phyloP scores from a whole-genome alignment of 805 yeast species.

The Yarrowia hollandica region DNA sequence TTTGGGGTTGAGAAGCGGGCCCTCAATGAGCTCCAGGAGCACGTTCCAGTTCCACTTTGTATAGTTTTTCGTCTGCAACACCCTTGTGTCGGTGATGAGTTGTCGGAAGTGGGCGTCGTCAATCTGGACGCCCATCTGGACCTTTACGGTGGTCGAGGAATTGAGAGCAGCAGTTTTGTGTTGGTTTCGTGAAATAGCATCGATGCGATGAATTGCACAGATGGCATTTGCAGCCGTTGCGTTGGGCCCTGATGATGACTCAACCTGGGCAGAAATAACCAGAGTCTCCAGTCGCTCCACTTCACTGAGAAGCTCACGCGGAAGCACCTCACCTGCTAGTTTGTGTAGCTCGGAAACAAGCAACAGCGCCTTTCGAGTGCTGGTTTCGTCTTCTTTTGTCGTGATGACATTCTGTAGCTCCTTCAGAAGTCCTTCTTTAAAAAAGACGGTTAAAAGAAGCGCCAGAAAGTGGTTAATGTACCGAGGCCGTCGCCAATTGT shows the following conservation, averaged over 20 bases:
- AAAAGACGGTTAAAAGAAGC: conserved; percentile 54
- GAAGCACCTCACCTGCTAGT: conserved; percentile 56
- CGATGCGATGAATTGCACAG: conserved; percentile 25
- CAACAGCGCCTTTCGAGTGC: conserved; percentile 58
- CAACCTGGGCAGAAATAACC: conserved; percentile 16
- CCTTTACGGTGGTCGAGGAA: conserved; percentile 14
- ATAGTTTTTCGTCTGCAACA: conserved; percentile 74
- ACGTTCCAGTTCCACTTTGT: conserved; percentile 86
- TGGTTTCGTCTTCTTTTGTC: conserved; percentile 47
- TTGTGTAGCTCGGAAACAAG: conserved; percentile 63
- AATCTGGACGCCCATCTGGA: conserved; percentile 42
- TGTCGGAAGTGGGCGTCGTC: conserved; percentile 70
- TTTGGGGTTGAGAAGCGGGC: conserved; percentile 73
- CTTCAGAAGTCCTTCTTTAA: conserved; percentile 52
- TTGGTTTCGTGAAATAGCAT: conserved; percentile 34
- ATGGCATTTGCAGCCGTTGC: conserved; percentile 16
- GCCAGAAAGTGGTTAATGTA: conserved; percentile 64
- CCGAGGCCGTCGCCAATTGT: conserved; percentile 10
- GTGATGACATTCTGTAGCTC: conserved; percentile 49
- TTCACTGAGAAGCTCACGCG: conserved; percentile 48
- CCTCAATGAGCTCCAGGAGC: conserved; percentile 69
- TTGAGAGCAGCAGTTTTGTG: conserved; percentile 33
- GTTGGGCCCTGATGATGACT: conserved; percentile 7
- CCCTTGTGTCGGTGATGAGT: conserved; percentile 65
- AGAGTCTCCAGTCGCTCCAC: conserved; percentile 44